These are phyloP conservation scores for Diaporthe batatas DNA, from an alignment of 2,329 filamentous ascomycete genomes.

Conservation along the genomic window DNA sequence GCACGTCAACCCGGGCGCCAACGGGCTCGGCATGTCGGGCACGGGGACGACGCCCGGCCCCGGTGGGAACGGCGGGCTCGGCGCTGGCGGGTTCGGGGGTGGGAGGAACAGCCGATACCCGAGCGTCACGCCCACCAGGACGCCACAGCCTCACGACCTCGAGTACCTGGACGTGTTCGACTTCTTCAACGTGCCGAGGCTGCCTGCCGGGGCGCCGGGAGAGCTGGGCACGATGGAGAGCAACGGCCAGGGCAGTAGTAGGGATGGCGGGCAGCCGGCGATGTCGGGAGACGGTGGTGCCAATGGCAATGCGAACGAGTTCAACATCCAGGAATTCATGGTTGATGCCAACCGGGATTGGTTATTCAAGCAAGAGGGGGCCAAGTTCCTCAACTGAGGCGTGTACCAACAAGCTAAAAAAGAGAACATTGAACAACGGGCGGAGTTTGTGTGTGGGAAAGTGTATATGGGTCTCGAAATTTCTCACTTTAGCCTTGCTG, in stretches of 20 bases:
- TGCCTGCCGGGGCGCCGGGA: slow-evolving; percentile 63
- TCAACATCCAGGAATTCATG: slow-evolving; percentile 84
- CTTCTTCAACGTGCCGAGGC: slow-evolving; percentile 90
- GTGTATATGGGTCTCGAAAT: neutral
- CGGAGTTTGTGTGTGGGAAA: neutral
- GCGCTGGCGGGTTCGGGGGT: slow-evolving; percentile 41
- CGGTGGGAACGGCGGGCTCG: slow-evolving; percentile 42
- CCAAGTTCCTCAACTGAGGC: slow-evolving; percentile 46
- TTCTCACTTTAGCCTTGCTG: neutral
- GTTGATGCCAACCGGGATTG: slow-evolving; percentile 80
- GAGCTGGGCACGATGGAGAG: slow-evolving; percentile 47
- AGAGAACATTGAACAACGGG: too few relatives aligned
- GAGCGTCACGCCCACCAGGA: slow-evolving; percentile 72
- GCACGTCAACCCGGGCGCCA: slow-evolving; percentile 51
- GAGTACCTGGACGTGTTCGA: slow-evolving; percentile 95
- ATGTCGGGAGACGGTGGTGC: slow-evolving; percentile 24
- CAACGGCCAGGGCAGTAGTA: slow-evolving; percentile 44
- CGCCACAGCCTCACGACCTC: slow-evolving; percentile 83
- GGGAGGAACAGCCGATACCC: slow-evolving; percentile 59
- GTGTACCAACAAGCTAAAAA: neutral
- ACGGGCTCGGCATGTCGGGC: slow-evolving; percentile 35
- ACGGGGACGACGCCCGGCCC: slow-evolving; percentile 21
- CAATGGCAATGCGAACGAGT: slow-evolving; percentile 65
- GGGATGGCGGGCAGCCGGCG: slow-evolving; percentile 42
- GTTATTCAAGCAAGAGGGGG: slow-evolving; percentile 71